A percentile compares a stretch with the other conserved stretches of the same genome.
Conservation (phyloP, 768 basidiomycete species). For the Daedalea quercina region DNA sequence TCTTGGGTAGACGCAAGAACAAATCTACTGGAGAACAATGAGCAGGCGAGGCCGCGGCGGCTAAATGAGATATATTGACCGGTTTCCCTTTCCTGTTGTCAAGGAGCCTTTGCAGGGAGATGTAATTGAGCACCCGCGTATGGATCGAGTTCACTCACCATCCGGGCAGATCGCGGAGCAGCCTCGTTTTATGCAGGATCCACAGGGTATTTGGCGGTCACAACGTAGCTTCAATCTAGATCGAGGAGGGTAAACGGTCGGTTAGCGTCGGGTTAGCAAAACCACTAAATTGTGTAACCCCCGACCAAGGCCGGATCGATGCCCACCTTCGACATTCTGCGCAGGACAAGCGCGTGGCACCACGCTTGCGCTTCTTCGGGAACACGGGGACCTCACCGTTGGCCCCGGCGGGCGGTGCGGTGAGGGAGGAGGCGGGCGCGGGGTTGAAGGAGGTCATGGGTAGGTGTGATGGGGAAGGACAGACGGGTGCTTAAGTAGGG, state of each 20-base stretch:
- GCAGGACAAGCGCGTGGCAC: slow-evolving; percentile 71
- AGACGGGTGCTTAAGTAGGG: slow-evolving; percentile 1
- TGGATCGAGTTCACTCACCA: slow-evolving; percentile 31
- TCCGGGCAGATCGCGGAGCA: slow-evolving; percentile 82
- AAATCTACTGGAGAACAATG: slow-evolving; percentile 39
- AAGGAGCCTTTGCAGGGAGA: slow-evolving; percentile 48
- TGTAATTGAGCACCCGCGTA: slow-evolving; percentile 1
- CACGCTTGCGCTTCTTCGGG: slow-evolving; percentile 46
- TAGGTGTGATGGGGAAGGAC: slow-evolving; percentile 14
- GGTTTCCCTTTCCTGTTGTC: slow-evolving; percentile 78
- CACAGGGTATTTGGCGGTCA: slow-evolving; percentile 71
- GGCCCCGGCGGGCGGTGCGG: slow-evolving; percentile 6
- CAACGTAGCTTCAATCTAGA: slow-evolving; percentile 62
- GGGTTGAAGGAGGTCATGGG: background rate
- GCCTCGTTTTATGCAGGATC: slow-evolving; percentile 75
- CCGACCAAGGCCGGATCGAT: slow-evolving; percentile 4
- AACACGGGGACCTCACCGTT: slow-evolving; percentile 17
- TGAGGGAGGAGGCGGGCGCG: slow-evolving; percentile 3
- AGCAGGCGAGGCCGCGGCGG: background rate
- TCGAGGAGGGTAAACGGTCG: background rate
- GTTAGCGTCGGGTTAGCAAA: background rate
- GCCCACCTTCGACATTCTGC: slow-evolving; percentile 71
- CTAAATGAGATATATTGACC: slow-evolving; percentile 34
- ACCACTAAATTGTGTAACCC: slow-evolving; percentile 1
- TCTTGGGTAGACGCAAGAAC: slow-evolving; percentile 77